These are phyloP conservation scores for Exidia glandulosa DNA, from an alignment of 768 basidiomycete genomes.

Conservation along the genomic window DNA sequence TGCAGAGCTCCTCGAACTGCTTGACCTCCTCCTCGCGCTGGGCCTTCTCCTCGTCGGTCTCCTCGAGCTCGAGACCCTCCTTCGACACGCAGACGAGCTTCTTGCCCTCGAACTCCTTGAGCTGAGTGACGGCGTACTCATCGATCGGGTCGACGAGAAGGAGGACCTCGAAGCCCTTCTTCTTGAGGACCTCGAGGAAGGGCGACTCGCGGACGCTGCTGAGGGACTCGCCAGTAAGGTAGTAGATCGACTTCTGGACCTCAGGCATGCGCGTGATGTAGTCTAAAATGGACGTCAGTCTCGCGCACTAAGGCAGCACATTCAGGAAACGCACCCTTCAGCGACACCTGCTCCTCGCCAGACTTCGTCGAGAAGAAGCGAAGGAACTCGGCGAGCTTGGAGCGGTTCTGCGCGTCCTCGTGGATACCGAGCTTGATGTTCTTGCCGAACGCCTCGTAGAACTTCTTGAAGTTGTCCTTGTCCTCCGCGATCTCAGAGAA, in stretches of 20 bases:
- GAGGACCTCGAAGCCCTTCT: constrained; percentile 97
- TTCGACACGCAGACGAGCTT: constrained; percentile 97
- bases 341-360: constrained; percentile 77
- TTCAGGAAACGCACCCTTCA: constrained; percentile 59
- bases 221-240: constrained; percentile 97
- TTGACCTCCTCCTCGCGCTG: constrained; percentile 74
- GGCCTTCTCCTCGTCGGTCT: constrained; percentile 96
- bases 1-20: constrained; percentile 80
- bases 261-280: constrained; percentile 99
- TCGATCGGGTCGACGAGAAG: constrained; percentile 98
- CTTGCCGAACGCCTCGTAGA: constrained; percentile 98
- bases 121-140: constrained; percentile 95
- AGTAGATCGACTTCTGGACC: constrained; percentile 97
- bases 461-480: constrained; percentile 96
- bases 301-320: neutral
- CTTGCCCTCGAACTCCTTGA: constrained; percentile 98
- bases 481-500: constrained; percentile 96
- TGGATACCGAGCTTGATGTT: constrained; percentile 99
- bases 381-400: constrained; percentile 98
- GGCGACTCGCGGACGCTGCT: constrained; percentile 85
- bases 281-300: constrained; percentile 36
- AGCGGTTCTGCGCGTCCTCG: constrained; percentile 97
- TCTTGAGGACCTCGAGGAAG: constrained; percentile 98
- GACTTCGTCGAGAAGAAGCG: constrained; percentile 97
- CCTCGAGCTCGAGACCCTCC: constrained; percentile 98